These are phyloP conservation scores for Pythium diclinum DNA, from an alignment of 352 stramenopile species.

Conservation along the genomic window DNA sequence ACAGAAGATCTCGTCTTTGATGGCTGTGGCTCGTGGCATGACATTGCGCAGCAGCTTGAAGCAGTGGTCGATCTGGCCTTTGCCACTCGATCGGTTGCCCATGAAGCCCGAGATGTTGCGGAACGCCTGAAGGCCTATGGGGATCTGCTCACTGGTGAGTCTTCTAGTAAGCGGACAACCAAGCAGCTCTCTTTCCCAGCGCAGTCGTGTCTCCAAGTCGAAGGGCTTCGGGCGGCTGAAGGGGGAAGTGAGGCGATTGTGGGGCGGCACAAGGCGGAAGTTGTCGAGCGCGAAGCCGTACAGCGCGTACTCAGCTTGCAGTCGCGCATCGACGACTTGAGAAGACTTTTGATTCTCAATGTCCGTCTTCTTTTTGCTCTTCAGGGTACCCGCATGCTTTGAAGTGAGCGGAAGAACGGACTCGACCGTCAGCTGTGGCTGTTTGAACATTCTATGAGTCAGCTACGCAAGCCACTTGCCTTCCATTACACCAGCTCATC, in stretches of 20 bases:
- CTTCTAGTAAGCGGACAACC: constrained; percentile 42
- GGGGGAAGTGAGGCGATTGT: constrained; percentile 10
- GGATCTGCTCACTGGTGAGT: constrained; percentile 40
- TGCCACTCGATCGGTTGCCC: constrained; percentile 61
- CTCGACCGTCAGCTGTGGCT: background rate
- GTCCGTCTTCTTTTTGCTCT: background rate
- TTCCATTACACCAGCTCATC: too few relatives aligned
- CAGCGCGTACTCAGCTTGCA: constrained; percentile 28
- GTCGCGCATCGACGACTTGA: background rate
- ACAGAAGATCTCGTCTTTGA: constrained; percentile 82
- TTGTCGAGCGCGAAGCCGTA: constrained; percentile 38
- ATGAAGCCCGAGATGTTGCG: constrained; percentile 79
- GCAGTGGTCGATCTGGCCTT: constrained; percentile 61
- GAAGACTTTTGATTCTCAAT: background rate
- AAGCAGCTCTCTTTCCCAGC: constrained; percentile 62
- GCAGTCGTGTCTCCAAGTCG: constrained; percentile 48
- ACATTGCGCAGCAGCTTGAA: constrained; percentile 74
- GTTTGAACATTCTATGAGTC: background rate
- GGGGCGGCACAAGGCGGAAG: constrained; percentile 32
- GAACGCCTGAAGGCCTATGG: constrained; percentile 61
- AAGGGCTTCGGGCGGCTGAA: constrained; percentile 33
- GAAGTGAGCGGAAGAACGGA: background rate
- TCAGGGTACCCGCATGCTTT: background rate
- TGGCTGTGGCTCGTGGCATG: constrained; percentile 40
- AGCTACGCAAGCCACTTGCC: too few relatives aligned